Base-by-base conservation (phyloP, 2,329 filamentous ascomycete species). In the Pestalotiopsis sp. region DNA sequence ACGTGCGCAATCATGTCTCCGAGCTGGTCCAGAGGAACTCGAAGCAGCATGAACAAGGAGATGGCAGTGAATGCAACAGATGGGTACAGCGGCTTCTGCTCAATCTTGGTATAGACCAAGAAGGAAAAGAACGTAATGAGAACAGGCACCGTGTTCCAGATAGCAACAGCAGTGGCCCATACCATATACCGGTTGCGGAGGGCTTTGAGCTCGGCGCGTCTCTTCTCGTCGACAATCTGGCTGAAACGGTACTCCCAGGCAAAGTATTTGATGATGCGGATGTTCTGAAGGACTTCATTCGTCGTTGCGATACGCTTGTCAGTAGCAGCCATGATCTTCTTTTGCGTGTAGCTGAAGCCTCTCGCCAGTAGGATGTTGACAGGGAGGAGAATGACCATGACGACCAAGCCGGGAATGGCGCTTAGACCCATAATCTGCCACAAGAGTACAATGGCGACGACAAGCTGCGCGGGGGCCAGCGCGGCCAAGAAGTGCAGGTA, bases 1-100 rank as follows among this genome's bases (percentile, higher is more conserved):
- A 99, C 95, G 81, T 98, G 96, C 12, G 96, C 96, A 77, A 98
- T 92, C 96, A 99, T 99, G 80, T 99, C 96, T 64, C 96, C 96
- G 66, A 99, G 87, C 81, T 98, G 95, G 79, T 99, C 96, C 60
- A 99, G 85, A 4, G 96, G 96, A 66, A 98, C 93, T 62, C 96
- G 91, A 14, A 99, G 90, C 56, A 99, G 90, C 78, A 95, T 95
- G 80, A 99, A 99, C 72, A 99, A 90, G 0, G 96, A 98, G 66
- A 99, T 91, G 49, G 96, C 94, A 2, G 96, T 98, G 81, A 99
- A 99, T 3, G 96, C 96, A 70, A 98, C 87, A 0, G 96, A 98
- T 0, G 96, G 95, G 66, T 96, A 92, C 67, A 99, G 84, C 23
- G 92, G 92, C 82, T 97, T 98, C 79, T 92, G 88, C 82, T 99